Percentiles rank a stretch among this genome's conserved stretches.
Evolutionary conservation across 1,139 yeast genomes (phyloP).

Genomic region (Suhomyces terraborum): DNA sequence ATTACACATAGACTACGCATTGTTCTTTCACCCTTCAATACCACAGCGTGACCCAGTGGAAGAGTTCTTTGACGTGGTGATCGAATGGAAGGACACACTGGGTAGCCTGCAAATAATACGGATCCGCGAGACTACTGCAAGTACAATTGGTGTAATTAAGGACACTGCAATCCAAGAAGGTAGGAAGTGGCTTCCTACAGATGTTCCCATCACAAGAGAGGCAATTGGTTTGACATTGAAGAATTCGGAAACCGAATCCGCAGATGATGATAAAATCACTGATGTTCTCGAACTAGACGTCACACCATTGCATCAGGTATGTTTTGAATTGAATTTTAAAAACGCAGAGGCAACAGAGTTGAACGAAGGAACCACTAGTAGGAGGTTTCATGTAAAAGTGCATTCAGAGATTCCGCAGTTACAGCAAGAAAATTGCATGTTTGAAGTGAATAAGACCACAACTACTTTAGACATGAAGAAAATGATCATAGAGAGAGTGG

Average conservation of each 20-base stretch:
- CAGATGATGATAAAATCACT: conserved; percentile 19
- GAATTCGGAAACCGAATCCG: conserved; percentile 13
- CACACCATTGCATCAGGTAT: conserved; percentile 25
- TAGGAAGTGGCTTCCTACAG: not conserved
- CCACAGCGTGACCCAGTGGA: conserved; percentile 29
- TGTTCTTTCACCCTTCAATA: conserved; percentile 21
- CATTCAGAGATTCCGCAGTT: conserved; percentile 22
- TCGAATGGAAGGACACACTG: conserved; percentile 21
- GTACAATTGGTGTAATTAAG: conserved; percentile 27
- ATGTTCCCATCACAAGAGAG: conserved; percentile 1
- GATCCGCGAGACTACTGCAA: conserved; percentile 27
- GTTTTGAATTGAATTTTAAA: conserved; percentile 13
- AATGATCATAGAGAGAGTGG: conserved; percentile 27
- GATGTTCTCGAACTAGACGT: conserved; percentile 33
- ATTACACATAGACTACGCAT: conserved; percentile 28
- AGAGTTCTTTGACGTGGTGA: conserved; percentile 27
- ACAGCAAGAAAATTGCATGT: conserved; percentile 26
- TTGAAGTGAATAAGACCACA: conserved; percentile 28
- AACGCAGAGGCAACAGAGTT: not conserved
- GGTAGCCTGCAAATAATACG: conserved; percentile 5
- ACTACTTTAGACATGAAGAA: conserved; percentile 27
- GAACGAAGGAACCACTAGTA: not conserved
- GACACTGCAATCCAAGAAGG: conserved; percentile 20
- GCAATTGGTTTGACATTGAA: not conserved
- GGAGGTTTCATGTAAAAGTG: conserved; percentile 20